These are phyloP conservation scores for Letharia lupina DNA, from an alignment of 495 filamentous ascomycete species.

Conservation along the genomic window DNA sequence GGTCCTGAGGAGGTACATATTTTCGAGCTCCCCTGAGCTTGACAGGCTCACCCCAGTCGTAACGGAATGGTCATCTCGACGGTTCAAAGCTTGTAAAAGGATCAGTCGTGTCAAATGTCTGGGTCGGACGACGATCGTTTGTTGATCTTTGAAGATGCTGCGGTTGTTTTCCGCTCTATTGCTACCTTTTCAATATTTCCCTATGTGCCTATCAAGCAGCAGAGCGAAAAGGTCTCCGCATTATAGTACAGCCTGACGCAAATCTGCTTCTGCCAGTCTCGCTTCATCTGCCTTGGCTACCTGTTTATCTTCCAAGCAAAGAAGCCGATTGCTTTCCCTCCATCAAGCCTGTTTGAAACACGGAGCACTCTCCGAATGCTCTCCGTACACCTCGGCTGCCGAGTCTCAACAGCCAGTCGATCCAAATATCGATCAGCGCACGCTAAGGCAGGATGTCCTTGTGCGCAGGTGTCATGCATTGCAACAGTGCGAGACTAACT, in stretches of 20 bases:
- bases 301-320: not conserved
- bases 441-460: not conserved
- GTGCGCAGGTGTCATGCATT: not conserved
- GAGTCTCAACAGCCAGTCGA: not conserved
- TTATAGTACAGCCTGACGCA: not conserved
- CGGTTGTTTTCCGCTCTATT: not conserved
- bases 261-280: not conserved
- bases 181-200: not conserved
- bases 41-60: not conserved
- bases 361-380: not conserved
- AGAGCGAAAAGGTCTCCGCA: not conserved
- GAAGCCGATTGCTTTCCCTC: not conserved
- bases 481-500: not conserved
- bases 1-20: not conserved
- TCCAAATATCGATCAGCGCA: conserved; percentile 1
- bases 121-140: conserved; percentile 2
- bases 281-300: too few relatives aligned
- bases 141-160: not conserved
- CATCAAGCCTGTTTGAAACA: not conserved
- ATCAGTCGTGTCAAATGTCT: not conserved
- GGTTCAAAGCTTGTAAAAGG: not conserved
- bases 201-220: not conserved
- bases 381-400: not conserved
- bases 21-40: not conserved
- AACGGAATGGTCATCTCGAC: not conserved